These are phyloP conservation scores for Malassezia brasiliensis DNA, from an alignment of 1,284 basidiomycete genomes.

Conservation along the genomic window DNA sequence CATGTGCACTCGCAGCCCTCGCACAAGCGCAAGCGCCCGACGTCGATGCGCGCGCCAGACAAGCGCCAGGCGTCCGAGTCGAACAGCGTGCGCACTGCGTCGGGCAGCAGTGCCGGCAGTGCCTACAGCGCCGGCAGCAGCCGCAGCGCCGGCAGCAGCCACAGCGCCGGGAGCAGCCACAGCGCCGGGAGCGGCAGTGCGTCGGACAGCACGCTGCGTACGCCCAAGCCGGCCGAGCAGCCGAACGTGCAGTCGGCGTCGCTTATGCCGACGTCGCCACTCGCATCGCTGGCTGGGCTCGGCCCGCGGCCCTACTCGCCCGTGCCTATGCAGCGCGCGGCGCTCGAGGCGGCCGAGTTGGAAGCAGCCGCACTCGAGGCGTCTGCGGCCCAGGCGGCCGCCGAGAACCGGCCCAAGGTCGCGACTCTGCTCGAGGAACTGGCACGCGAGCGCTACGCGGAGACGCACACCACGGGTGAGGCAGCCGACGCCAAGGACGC, in stretches of 20 bases:
- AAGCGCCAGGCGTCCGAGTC: slow-evolving; percentile 11
- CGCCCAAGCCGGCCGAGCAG: neutral
- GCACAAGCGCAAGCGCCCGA: slow-evolving; percentile 13
- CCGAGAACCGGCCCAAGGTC: neutral
- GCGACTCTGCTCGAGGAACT: neutral
- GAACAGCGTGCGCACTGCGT: neutral
- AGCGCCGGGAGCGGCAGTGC: too few relatives aligned
- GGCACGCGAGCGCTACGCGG: neutral
- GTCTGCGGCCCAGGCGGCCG: neutral
- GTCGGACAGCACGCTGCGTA: neutral
- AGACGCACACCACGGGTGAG: neutral
- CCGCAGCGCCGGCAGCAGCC: neutral
- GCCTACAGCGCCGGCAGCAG: neutral
- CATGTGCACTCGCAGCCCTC: neutral
- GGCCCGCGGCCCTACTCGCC: slow-evolving; percentile 1
- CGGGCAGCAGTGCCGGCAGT: neutral
- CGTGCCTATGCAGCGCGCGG: neutral
- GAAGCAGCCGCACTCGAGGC: neutral
- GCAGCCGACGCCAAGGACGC: neutral
- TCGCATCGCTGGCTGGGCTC: neutral
- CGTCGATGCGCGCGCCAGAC: neutral
- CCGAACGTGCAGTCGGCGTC: neutral
- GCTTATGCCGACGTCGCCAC: neutral
- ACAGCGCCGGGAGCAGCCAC: too few relatives aligned
- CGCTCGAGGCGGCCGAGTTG: neutral